Conservation (phyloP, 352 stramenopile genomes). For the Thalassiosira livingstoniorum region DNA sequence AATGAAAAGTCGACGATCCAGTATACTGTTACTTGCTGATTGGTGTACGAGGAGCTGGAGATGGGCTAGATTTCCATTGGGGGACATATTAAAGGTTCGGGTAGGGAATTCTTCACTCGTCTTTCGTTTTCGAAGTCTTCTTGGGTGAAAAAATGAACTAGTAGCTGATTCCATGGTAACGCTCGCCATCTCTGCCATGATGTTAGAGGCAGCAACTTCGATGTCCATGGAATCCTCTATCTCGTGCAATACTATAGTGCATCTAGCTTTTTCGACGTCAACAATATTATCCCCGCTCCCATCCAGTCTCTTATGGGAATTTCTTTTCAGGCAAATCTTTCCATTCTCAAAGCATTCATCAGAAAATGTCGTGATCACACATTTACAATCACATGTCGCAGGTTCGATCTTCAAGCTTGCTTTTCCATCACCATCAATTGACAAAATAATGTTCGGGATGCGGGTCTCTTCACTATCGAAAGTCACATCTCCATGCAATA, state of each 20-base stretch:
- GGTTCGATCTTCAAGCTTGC: constrained; percentile 12
- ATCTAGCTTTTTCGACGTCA: constrained; percentile 22
- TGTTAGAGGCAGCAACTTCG: constrained; percentile 49
- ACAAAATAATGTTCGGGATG: constrained; percentile 6
- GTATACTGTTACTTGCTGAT: constrained; percentile 41
- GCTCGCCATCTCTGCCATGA: constrained; percentile 29
- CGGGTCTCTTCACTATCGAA: not conserved
- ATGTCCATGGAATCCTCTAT: constrained; percentile 41
- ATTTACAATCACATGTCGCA: constrained; percentile 7
- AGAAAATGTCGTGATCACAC: not conserved
- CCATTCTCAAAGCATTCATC: not conserved
- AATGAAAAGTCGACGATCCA: constrained; percentile 47
- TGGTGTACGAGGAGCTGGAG: constrained; percentile 54
- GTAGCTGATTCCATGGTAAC: not conserved
- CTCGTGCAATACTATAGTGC: constrained; percentile 46
- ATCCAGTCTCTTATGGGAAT: constrained; percentile 1
- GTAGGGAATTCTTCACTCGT: constrained; percentile 24
- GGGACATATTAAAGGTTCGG: constrained; percentile 46
- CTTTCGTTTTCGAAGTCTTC: constrained; percentile 40
- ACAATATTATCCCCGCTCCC: not conserved
- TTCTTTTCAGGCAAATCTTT: not conserved
- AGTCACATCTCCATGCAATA: constrained; percentile 36
- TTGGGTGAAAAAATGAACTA: not conserved
- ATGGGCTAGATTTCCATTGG: constrained; percentile 60
- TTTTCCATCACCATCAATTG: constrained; percentile 11